Base-by-base conservation (phyloP, 306 rosid species). In the Cicer chorassanicum region DNA sequence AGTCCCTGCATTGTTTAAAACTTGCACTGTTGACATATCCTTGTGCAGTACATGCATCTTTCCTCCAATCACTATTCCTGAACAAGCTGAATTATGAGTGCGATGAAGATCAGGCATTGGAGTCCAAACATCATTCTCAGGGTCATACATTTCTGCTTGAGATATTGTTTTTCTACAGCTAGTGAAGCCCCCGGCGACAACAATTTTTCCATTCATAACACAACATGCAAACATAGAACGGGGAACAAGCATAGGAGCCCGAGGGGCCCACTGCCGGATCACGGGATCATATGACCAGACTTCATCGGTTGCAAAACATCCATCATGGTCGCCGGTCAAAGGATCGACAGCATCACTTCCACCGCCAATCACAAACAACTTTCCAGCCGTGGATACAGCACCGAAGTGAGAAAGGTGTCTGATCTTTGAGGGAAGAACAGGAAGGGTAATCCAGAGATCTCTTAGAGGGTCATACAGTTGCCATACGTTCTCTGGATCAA, bases 161-260 rank as follows among this genome's bases (percentile, higher is more conserved):
- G 99, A 92, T 66, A 92, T 87, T 55, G 99, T 88, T 86, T 90
- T 95, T 69, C 98, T 85, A 74, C 93, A 92, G 86, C 92, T 92
- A 42, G 98, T 92, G 83, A 92, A 95, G 61, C 99, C 99, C 34
- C 99, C 99, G 0, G 97, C 98, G 61, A 95, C 98, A 66, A 95
- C 81, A 78, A 95, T 95, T 81, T 84, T 92, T 75, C 97, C 99
- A 36, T 87, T 91, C 86, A 92, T 86, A 80, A 85, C 92, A 78
- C 99, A 89, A 80, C 99, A 95, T 0, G 99, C 99, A 83, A 95
- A 95, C 99, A 95, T 92, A 15, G 93, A 86, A 73, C 98, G 98
- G 1, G 98, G 96, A 46, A 95, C 92, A 43, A 89, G 92, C 99
- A 95, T 95, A 12, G 99, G 62, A 49, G 98, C 92, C 43, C 78